Evolutionary conservation across 176 grass and related monocot genomes (phyloP).

Genomic region (Eleusine indica): DNA sequence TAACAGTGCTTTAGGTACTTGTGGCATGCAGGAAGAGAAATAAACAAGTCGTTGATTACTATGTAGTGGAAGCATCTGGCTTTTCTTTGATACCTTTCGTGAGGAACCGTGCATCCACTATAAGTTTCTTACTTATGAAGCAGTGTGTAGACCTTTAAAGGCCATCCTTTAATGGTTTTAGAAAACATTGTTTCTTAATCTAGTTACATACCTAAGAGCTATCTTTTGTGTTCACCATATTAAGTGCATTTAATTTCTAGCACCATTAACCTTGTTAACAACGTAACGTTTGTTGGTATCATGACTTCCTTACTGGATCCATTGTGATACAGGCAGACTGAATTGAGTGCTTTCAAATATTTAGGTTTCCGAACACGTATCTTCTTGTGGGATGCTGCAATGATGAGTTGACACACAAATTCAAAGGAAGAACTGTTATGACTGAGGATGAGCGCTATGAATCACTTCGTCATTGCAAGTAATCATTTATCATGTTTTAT

Average conservation of each 20-base stretch:
- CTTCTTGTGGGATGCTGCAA: constrained; percentile 91
- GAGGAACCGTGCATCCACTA: neutral
- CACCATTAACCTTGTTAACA: constrained; percentile 24
- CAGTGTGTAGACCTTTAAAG: constrained; percentile 4
- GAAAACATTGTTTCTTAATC: neutral
- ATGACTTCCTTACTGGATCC: neutral
- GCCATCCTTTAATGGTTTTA: neutral
- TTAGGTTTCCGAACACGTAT: constrained; percentile 85
- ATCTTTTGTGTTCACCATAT: neutral
- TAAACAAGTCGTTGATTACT: neutral
- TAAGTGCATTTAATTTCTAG: neutral
- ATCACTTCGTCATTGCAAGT: constrained; percentile 97
- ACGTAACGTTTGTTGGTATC: constrained; percentile 27
- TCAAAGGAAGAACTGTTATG: constrained; percentile 92
- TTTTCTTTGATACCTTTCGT: constrained; percentile 29
- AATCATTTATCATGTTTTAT: constrained; percentile 36
- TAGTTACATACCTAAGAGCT: neutral
- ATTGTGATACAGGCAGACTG: constrained; percentile 12
- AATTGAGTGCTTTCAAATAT: constrained; percentile 39
- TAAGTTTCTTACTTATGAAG: constrained; percentile 16
- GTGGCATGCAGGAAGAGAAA: constrained; percentile 7
- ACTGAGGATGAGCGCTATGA: constrained; percentile 80
- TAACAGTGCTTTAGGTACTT: neutral
- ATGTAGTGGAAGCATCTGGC: neutral
- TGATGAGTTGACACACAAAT: constrained; percentile 79